Base-by-base conservation (phyloP, 768 basidiomycete genomes). In the Leccinum aurantiacum region DNA sequence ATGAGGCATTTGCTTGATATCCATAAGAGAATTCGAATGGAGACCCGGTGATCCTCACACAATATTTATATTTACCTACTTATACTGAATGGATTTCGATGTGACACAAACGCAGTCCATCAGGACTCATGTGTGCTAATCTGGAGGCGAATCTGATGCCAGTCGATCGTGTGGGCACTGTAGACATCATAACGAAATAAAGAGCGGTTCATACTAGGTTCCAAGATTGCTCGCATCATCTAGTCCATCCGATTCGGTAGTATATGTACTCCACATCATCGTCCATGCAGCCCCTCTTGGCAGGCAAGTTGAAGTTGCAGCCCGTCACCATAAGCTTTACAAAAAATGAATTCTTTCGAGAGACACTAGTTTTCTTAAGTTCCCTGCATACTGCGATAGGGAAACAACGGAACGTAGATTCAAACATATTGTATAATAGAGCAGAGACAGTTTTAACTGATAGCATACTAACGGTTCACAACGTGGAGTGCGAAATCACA, bases 201-300 rank as follows among this genome's bases (percentile, higher is more conserved):
- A n/a, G 41, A 41, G 41, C n/a, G 41, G 41, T 8, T 2, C 17
- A 41, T 13, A 6, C 27, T 41, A 41, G 41, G 9, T n/a, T 9
- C 41, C 38, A 41, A 41, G 17, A 41, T 41, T 41, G 41, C 3
- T 41, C 8, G 17, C n/a, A 11, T 22, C 13, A 19, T 53, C 46
- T 49, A 15, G 50, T 24, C 92, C 91, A 94, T 22, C 85, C 85
- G 60, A 94, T 91, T 55, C 74, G 78, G 74, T 87, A 92, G 70
- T 89, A 84, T 14, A 79, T 77, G 65, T 94, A 94, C 67, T 84
- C 83, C 31, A 90, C 82, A 60, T 87, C 81, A 57, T 84, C 77
- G 31, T 71, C 74, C 31, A 67, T 65, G 57, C 63, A 66, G 41
- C 76, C 77, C 53, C 70, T 59, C 50, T 74, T 27, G 25, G 7